Base-by-base conservation (phyloP, 2,329 filamentous ascomycete species). In the Cladosporium sp. region DNA sequence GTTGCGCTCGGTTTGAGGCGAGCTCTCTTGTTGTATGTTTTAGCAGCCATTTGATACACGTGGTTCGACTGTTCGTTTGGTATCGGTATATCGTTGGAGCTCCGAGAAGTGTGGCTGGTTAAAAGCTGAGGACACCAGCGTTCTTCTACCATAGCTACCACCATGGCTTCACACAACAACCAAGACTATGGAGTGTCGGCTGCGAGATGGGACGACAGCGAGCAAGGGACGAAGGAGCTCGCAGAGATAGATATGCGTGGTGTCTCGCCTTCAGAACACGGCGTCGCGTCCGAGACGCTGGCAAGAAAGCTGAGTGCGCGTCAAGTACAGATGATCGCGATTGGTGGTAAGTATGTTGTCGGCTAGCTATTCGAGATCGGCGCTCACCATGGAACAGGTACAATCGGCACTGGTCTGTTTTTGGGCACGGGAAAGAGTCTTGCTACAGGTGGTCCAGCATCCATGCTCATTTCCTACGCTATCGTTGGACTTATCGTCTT, bases 401-500 rank as follows among this genome's bases (percentile, higher is more conserved):
- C 69, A 5, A 72, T 72, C 49, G 70, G 68, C 10, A 71, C 69
- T 1, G 70, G 69, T 46, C 65, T 65, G 21, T 89, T 92, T 69
- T 88, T 92, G 70, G 89, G 89, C 65, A 83, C 80, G 56, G 82
- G 84, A 70, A 77, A 80, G 69, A 81, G 80, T 60, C 78, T 84
- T 62, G 80, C 79, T 61, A 80, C 80, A 65, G 78, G 80, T 67
- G 80, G 80, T 29, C 89, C 90, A 57, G 89, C 80, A 28, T 86
- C 88, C 11, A 86, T 91, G 76, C 82, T 92, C 69, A 89, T 92
- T 74, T 87, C 88, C 14, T 92, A 91, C 78, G 82, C 86, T 33
- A 78, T 89, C 67, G 85, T 91, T 69, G 90, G 90, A 68, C 79
- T 87, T 49, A 79, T 94, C 68, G 91, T 94, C 70, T 95, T 88